Evolutionary conservation across 257 asterid species (phyloP), one percentile per base, ranked within the genome.

Genomic region (Salvia rosmarinus): DNA sequence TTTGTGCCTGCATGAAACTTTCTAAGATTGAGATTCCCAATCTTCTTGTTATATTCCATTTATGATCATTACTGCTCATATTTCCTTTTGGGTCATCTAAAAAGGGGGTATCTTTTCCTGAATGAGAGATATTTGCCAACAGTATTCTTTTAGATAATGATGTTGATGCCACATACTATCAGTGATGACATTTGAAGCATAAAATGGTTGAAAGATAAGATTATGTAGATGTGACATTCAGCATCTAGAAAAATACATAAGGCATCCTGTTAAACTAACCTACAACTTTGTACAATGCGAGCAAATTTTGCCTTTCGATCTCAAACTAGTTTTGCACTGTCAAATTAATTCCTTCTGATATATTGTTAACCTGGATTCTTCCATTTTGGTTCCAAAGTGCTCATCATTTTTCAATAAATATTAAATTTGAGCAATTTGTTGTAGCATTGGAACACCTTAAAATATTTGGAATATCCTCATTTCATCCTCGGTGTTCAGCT

Each of bases 11-110:
- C 9, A 19, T 46, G n/a, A 6, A 34, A 13, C 47, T 32, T 47
- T 4, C 32, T 35, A 19, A 60, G 52, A 8, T 25, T 51, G 44
- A 32, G 28, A 34, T 6, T 35, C 23, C 67, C 9, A 37, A 6
- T 61, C 20, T 72, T 55, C 77, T 39, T 25, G 6, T n/a, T 39
- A 28, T 50, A 62, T 21, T 37, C 64, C 71, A 51, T 51, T 35
- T 39, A 73, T 51, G 46, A 46, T 14, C 16, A 30, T 9, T 51
- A 37, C 12, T 37, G 19, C 47, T 72, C n/a, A 14, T 8, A 4
- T 52, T 51, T 64, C 58, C 14, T 25, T 63, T 39, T 20, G 2
- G 43, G 47, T 16, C 40, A 49, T 20, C 30, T 40, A 37, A 50
- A 23, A 49, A 51, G 50, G 49, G 8, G 20, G 10, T 25, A 51